Evolutionary conservation across 352 stramenopile genomes (phyloP), one percentile per base, ranked within the genome.

Genomic region (Phytophthora citricola): DNA sequence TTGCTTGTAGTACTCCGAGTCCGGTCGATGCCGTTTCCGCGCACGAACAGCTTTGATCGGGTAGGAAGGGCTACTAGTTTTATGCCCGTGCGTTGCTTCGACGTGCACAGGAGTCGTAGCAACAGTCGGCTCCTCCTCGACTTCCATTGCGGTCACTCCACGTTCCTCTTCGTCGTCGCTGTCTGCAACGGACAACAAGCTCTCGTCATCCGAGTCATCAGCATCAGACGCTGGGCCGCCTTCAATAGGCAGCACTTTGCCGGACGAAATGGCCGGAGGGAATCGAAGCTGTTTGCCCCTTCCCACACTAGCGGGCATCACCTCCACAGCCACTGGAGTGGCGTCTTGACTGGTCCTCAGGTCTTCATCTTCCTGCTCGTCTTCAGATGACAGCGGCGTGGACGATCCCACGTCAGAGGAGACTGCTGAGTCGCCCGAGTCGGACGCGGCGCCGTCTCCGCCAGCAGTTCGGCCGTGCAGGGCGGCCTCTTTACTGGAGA

Each of bases 401-500:
- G 72, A 81, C 38, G 72, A 76, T 20, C 63, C 72, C 5, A 70
- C 71, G 26, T 78, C 66, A 6, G 75, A 84, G 24, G 78, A 85
- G 5, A 50, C 62, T 36, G 51, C 66, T 26, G 76, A 85, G 46
- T 75, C 60, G 5, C 43, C 50, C 11, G 63, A 75, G 32, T 75
- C 63, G 11, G 70, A 69, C 20, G 69, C 67, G 17, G 43, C 66
- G 32, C 53, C 66, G 26, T 59, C 62, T 63, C 39, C 58, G 15
- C 49, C 64, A 56, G 40, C 61, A 26, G 46, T 66, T 57, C 84
- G 72, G 20, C 76, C 78, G 36, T 89, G 84, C 51, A 94, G 74
- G 34, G 86, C 86, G 38, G 82, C 84, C 62, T 94, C 86, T 69
- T 94, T 94, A 71, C 84, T 93, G n/a, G 86, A 92, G 40, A 94